Evolutionary conservation across 1,284 basidiomycete species (phyloP).

Genomic region (Cutaneotrichosporon mucoides): DNA sequence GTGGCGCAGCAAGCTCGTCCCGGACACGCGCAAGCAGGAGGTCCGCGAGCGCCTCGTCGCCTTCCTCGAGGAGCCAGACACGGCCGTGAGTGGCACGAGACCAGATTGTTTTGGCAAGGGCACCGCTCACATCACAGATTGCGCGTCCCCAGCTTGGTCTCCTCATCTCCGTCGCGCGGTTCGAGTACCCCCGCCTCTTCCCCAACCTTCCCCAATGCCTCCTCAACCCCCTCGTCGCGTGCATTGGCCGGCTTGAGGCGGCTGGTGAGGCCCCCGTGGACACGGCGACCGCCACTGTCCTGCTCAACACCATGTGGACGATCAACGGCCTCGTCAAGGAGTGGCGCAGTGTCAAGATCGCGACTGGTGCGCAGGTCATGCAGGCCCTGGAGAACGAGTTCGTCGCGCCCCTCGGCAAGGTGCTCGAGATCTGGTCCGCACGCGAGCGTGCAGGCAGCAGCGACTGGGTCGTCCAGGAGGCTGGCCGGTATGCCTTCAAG

Average conservation of each 20-base stretch:
- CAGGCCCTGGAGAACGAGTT: constrained; percentile 36
- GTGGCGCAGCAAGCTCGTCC: constrained; percentile 46
- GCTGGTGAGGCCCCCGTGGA: constrained; percentile 19
- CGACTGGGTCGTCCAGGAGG: constrained; percentile 43
- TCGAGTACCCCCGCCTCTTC: constrained; percentile 43
- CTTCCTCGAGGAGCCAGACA: constrained; percentile 46
- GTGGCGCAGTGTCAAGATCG: constrained; percentile 46
- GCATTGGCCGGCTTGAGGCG: constrained; percentile 28
- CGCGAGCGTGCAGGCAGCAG: constrained; percentile 28
- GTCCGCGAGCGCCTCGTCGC: constrained; percentile 41
- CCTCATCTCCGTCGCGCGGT: constrained; percentile 44
- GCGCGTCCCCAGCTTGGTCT: constrained; percentile 45
- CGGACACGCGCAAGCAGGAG: constrained; percentile 44
- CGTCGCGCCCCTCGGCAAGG: constrained; percentile 31
- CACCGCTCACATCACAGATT: constrained; percentile 27
- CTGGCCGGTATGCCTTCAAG: constrained; percentile 49
- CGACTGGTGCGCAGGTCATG: constrained; percentile 44
- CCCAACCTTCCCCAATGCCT: constrained; percentile 40
- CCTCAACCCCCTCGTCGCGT: constrained; percentile 38
- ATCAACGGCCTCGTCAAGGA: constrained; percentile 51
- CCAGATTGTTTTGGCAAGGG: neutral
- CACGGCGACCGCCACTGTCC: constrained; percentile 31
- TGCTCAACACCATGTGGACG: constrained; percentile 48
- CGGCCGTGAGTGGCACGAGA: constrained; percentile 22
- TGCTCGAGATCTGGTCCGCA: constrained; percentile 38